phyloP scores from a whole-genome alignment of 495 filamentous ascomycete genomes.

The Tuber magnatum region DNA sequence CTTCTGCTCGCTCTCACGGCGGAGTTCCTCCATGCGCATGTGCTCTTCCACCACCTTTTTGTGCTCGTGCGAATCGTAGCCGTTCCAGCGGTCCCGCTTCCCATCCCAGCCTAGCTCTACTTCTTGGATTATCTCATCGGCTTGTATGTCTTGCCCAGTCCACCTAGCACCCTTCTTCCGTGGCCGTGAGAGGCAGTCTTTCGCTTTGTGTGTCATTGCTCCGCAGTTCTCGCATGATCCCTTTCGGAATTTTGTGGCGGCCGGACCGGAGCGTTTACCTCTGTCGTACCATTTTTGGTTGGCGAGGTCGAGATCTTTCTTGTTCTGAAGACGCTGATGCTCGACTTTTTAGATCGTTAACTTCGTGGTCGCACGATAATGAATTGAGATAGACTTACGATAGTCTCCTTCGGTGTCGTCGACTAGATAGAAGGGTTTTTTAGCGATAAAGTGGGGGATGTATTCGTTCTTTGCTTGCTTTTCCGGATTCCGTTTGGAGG shows the following conservation, averaged over 20 bases:
- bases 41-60: slow-evolving; percentile 77
- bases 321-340: slow-evolving; percentile 83
- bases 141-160: slow-evolving; percentile 87
- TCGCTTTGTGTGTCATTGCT: slow-evolving; percentile 89
- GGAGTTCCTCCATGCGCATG: slow-evolving; percentile 74
- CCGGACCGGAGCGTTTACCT: slow-evolving; percentile 68
- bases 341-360: slow-evolving; percentile 49
- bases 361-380: background rate
- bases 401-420: slow-evolving; percentile 78
- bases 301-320: slow-evolving; percentile 56
- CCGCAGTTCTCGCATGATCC: slow-evolving; percentile 98
- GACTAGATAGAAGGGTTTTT: slow-evolving; percentile 92
- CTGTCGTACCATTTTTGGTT: slow-evolving; percentile 74
- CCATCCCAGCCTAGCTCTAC: slow-evolving; percentile 90
- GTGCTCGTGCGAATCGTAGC: slow-evolving; percentile 86
- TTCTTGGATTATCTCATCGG: slow-evolving; percentile 80
- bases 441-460: slow-evolving; percentile 95
- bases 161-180: slow-evolving; percentile 85
- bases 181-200: slow-evolving; percentile 84
- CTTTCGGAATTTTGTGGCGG: slow-evolving; percentile 93
- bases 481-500: slow-evolving; percentile 38
- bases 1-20: slow-evolving; percentile 48
- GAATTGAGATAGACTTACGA: slow-evolving; percentile 39
- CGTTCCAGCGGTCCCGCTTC: slow-evolving; percentile 97
- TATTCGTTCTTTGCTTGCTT: slow-evolving; percentile 68